Percentiles rank a stretch among this genome's conserved stretches.
phyloP scores from a whole-genome alignment of 768 basidiomycete genomes.

The Nidularia sp. region DNA sequence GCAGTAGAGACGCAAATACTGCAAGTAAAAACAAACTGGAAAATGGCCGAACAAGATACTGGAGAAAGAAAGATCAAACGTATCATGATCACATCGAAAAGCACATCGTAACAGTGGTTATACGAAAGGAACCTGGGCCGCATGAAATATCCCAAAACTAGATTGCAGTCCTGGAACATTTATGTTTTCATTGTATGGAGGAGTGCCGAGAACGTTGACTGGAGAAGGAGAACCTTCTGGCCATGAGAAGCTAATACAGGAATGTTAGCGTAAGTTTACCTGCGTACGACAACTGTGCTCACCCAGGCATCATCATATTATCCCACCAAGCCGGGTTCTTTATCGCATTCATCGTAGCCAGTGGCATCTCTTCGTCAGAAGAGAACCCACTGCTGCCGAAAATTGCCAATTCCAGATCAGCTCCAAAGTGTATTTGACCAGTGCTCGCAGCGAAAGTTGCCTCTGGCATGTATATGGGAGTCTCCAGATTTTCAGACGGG shows the following conservation, averaged over 20 bases:
- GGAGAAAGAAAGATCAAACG: too few species aligned
- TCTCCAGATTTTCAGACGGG: conserved; percentile 18
- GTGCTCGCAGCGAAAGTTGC: conserved; percentile 37
- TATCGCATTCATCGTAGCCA: conserved; percentile 71
- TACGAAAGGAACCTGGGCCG: conserved; percentile 14
- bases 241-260: conserved; percentile 26
- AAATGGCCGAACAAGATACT: too few species aligned
- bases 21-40: too few species aligned
- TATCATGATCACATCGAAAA: too few species aligned
- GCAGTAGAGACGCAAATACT: too few species aligned
- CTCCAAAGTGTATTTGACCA: conserved; percentile 37
- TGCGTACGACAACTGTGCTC: background rate
- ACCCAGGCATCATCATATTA: conserved; percentile 88
- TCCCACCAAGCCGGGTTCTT: conserved; percentile 72
- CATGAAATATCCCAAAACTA: conserved; percentile 23
- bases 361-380: conserved; percentile 47
- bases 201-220: conserved; percentile 8
- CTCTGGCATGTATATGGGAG: conserved; percentile 43
- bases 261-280: background rate
- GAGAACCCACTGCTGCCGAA: conserved; percentile 28
- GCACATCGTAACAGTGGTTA: background rate
- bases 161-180: conserved; percentile 12
- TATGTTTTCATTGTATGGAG: conserved; percentile 8
- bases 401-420: conserved; percentile 31
- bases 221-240: conserved; percentile 30